Conservation (phyloP, 179 eudicot species). For the Drosera spatulata region DNA sequence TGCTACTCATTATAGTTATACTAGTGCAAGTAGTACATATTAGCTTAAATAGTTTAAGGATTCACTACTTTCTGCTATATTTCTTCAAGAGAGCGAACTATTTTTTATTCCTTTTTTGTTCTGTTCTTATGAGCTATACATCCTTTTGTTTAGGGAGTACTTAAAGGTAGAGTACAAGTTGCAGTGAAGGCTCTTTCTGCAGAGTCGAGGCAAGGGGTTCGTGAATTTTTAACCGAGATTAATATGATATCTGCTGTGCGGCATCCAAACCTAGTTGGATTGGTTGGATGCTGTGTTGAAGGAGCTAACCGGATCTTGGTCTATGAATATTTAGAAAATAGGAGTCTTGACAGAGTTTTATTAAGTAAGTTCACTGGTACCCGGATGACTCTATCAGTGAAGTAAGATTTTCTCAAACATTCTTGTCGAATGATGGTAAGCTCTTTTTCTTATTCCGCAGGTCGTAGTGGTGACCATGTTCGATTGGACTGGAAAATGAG, state of each 20-base stretch:
- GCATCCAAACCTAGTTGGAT: conserved; percentile 79
- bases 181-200: conserved; percentile 83
- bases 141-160: conserved; percentile 41
- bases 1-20: too few species aligned
- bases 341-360: conserved; percentile 63
- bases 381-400: not conserved
- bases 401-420: not conserved
- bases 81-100: not conserved
- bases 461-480: conserved; percentile 30
- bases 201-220: conserved; percentile 80
- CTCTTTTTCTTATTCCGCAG: conserved; percentile 23
- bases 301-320: conserved; percentile 68
- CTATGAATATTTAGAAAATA: conserved; percentile 70
- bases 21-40: too few species aligned
- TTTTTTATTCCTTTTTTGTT: not conserved
- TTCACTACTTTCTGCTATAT: not conserved
- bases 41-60: not conserved
- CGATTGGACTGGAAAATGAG: conserved; percentile 48
- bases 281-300: conserved; percentile 80
- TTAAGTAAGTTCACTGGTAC: conserved; percentile 32
- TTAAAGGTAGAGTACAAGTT: conserved; percentile 51
- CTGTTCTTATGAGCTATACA: not conserved
- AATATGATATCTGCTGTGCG: conserved; percentile 63
- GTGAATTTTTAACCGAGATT: conserved; percentile 81
- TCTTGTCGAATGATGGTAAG: not conserved